A percentile compares a stretch with the other conserved stretches of the same genome.
Conservation (phyloP, 2,329 filamentous ascomycete genomes). For the Sphaceloma murrayae region DNA sequence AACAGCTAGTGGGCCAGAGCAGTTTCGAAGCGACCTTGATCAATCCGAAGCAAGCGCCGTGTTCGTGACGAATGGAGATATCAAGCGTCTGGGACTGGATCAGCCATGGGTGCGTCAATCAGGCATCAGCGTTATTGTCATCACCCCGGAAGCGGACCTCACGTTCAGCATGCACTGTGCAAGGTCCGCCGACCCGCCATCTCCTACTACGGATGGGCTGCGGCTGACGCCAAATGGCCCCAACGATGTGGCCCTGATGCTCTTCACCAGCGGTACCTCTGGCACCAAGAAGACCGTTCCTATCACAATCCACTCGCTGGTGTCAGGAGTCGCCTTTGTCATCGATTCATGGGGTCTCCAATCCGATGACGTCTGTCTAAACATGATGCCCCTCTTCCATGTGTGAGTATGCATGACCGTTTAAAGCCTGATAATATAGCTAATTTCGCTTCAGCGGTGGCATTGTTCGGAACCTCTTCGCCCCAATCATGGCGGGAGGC, state of each 20-base stretch:
- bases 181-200: background rate
- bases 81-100: conserved; percentile 33
- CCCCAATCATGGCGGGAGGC: conserved; percentile 45
- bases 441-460: conserved; percentile 32
- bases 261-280: conserved; percentile 50
- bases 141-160: conserved; percentile 32
- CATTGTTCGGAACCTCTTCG: conserved; percentile 46
- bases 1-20: conserved; percentile 37
- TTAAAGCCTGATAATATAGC: conserved; percentile 3
- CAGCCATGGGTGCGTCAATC: conserved; percentile 28
- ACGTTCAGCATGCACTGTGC: conserved; percentile 21
- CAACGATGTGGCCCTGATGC: conserved; percentile 42
- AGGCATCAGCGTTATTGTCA: conserved; percentile 34
- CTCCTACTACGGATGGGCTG: background rate
- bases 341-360: conserved; percentile 46
- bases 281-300: conserved; percentile 52
- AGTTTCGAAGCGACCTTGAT: conserved; percentile 43
- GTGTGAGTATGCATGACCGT: conserved; percentile 33
- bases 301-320: conserved; percentile 42
- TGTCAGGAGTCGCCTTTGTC: conserved; percentile 44
- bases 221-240: conserved; percentile 31
- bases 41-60: conserved; percentile 41
- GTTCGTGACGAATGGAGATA: conserved; percentile 36
- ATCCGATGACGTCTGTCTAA: conserved; percentile 42
- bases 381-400: conserved; percentile 53